Evolutionary conservation across 441 rosid genomes (phyloP).

Genomic region (Lepidium campestre): DNA sequence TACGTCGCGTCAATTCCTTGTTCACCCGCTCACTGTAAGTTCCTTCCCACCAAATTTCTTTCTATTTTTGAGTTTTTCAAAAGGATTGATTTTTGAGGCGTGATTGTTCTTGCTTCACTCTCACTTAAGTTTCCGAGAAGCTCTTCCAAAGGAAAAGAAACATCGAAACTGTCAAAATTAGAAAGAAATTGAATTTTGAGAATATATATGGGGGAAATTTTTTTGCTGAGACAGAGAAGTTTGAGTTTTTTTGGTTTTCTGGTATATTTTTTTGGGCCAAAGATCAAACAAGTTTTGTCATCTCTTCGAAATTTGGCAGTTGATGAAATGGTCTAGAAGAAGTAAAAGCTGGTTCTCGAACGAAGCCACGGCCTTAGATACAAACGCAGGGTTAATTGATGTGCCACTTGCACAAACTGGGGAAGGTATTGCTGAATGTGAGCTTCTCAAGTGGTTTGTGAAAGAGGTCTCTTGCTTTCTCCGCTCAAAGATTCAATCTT

Average conservation of each 20-base stretch:
- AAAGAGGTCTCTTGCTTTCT: constrained; percentile 51
- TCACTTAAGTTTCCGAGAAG: neutral
- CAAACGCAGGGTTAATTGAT: constrained; percentile 41
- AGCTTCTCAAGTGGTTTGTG: constrained; percentile 85
- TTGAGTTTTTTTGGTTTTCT: neutral
- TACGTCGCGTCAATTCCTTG: neutral
- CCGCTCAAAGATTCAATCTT: neutral
- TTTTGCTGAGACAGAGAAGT: neutral
- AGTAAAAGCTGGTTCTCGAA: constrained; percentile 40
- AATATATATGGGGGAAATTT: too few species aligned
- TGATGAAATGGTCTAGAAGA: constrained; percentile 19
- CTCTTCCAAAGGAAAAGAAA: neutral
- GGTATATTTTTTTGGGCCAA: neutral
- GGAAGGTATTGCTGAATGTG: constrained; percentile 95
- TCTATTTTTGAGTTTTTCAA: neutral
- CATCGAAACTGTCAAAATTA: neutral
- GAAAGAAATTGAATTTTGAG: neutral
- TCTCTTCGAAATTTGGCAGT: neutral
- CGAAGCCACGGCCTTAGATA: constrained; percentile 40
- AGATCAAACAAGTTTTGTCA: neutral
- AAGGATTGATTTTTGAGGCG: neutral
- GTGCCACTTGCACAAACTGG: constrained; percentile 95
- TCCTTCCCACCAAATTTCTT: neutral
- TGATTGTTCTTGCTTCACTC: neutral
- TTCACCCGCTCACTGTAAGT: constrained; percentile 7